Base-by-base conservation (phyloP, 805 yeast genomes). In the Schwanniomyces occidentalis region DNA sequence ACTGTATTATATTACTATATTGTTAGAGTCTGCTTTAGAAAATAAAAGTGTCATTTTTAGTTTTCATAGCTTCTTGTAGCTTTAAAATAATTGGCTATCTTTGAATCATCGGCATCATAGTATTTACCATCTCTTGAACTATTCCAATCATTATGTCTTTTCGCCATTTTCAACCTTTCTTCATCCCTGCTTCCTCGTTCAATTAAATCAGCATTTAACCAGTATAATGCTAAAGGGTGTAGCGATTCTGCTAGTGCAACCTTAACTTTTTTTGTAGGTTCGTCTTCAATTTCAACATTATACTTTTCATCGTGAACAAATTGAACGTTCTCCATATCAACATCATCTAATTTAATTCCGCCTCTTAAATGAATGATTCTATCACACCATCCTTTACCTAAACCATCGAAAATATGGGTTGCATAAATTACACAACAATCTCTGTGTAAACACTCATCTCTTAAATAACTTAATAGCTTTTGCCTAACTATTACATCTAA, bases 381-480 rank as follows among this genome's bases (percentile, higher is more conserved):
- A 24, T 95, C 85, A 18, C 97, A 95, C 96, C 98, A 93, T 18
- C 45, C 42, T 30, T 73, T 70, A 9, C 87, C 88, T 38, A 93
- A 73, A 0, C 99, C 99, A 52, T 93, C 99, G 58, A 93, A 93
- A 30, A 93, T 93, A 53, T 93, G 99, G 0, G 99, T 93, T 3
- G 98, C 93, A 55, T 93, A 93, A 4, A 91, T 80, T 23, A 93
- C 86, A 30, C 89, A 79, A 41, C 95, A 80, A 13, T 73, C 61
- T 40, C 98, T 71, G 0, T 64, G 54, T 31, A 65, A 67, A 4
- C 96, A 87, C 56, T 93, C 99, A n/a, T 61, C 52, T 45, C 72
- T 73, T 48, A 93, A 65, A 54, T 86, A 93, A 1, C 71, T 65
- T 42, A 93, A 65, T 32, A 93, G 64, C 35, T 87, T 71, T 21